These are phyloP conservation scores for Elsinoe arachidis DNA, from an alignment of 2,329 filamentous ascomycete genomes.

Conservation along the genomic window DNA sequence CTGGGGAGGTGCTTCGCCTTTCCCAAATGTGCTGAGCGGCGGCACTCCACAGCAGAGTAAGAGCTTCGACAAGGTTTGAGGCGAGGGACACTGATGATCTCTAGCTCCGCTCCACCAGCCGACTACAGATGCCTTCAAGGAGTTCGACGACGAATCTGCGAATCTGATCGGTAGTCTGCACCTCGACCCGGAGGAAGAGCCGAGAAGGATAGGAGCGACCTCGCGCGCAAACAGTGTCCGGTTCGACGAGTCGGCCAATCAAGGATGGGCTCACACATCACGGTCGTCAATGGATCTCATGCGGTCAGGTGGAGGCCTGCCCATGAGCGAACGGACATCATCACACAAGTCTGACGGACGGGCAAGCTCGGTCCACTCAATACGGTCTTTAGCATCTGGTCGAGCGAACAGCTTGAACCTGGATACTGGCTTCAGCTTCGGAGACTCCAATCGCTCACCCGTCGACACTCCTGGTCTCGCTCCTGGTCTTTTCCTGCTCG, in stretches of 20 bases:
- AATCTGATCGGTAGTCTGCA: slow-evolving; percentile 73
- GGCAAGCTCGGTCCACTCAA: slow-evolving; percentile 78
- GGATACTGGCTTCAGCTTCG: slow-evolving; percentile 61
- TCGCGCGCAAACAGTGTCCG: slow-evolving; percentile 95
- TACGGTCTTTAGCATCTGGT: slow-evolving; percentile 66
- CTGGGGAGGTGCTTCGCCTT: slow-evolving; percentile 78
- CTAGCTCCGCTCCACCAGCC: slow-evolving; percentile 71
- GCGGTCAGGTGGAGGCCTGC: slow-evolving; percentile 68
- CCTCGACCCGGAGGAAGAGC: slow-evolving; percentile 79
- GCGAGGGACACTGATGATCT: slow-evolving; percentile 9
- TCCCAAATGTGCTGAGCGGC: slow-evolving; percentile 73
- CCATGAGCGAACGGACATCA: slow-evolving; percentile 79
- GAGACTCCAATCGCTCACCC: slow-evolving; percentile 59
- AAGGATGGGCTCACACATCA: slow-evolving; percentile 76
- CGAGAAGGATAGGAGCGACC: slow-evolving; percentile 71
- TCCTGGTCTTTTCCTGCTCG: slow-evolving; percentile 74
- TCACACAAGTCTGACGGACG: slow-evolving; percentile 95
- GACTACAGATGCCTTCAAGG: slow-evolving; percentile 76
- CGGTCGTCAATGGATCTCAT: slow-evolving; percentile 77
- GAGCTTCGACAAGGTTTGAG: slow-evolving; percentile 21
- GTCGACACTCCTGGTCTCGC: slow-evolving; percentile 66
- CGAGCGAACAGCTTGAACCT: slow-evolving; percentile 82
- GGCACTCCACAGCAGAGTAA: slow-evolving; percentile 81
- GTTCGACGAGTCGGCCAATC: slow-evolving; percentile 91
- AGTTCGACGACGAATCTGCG: slow-evolving; percentile 78